Evolutionary conservation across 176 grass and related monocot genomes (phyloP).

Genomic region (Musa troglodytarum): DNA sequence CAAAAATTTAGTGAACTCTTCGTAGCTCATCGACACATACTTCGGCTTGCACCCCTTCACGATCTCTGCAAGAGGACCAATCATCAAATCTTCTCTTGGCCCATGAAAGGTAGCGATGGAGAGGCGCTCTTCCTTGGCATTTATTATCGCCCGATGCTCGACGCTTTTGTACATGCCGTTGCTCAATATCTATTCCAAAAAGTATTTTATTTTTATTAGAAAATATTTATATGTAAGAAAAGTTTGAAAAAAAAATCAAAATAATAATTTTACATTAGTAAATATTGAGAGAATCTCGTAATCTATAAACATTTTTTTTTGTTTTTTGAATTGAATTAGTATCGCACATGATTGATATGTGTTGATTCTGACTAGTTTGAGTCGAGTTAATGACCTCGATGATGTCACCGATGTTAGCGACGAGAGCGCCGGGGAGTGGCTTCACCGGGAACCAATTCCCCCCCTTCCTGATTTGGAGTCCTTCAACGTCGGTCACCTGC

Average conservation of each 20-base stretch:
- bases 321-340: too few relatives aligned
- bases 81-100: neutral
- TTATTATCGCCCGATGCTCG: neutral
- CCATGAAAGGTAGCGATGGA: neutral
- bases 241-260: too few relatives aligned
- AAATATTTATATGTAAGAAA: too few relatives aligned
- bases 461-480: constrained; percentile 47
- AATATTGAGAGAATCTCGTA: too few relatives aligned
- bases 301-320: too few relatives aligned
- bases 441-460: constrained; percentile 36
- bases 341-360: too few relatives aligned
- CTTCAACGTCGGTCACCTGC: constrained; percentile 43
- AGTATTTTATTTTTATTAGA: too few relatives aligned
- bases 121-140: neutral
- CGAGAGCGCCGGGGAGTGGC: constrained; percentile 32
- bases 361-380: too few relatives aligned
- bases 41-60: neutral
- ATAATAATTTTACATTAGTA: too few relatives aligned
- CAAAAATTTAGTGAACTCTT: neutral
- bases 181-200: neutral
- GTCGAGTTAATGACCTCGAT: constrained; percentile 25
- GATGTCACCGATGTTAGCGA: constrained; percentile 54
- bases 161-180: neutral
- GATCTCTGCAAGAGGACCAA: neutral
- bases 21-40: neutral